Base-by-base conservation (phyloP, 306 rosid species). In the Chamaecrista fasciculata region DNA sequence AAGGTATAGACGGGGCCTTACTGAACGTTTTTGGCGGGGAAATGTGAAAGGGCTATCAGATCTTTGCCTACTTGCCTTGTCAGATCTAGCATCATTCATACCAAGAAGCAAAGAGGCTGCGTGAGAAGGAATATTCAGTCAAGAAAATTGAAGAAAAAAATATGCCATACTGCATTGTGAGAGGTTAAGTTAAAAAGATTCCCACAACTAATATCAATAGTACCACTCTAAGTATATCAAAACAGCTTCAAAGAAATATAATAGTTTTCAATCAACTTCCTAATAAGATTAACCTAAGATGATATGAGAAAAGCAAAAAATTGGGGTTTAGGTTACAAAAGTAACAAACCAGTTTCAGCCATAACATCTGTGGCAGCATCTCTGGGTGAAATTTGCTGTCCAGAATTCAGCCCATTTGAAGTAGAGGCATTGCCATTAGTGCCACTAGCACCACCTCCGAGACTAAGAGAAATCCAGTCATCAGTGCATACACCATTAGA, bases 11-110 rank as follows among this genome's bases (percentile, higher is more conserved):
- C 91, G 90, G 2, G 83, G 89, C 81, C 96, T 87, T 68, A 80
- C 97, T 53, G 99, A 94, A 70, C 99, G 95, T 79, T 87, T 95
- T 76, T 95, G 99, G 71, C 96, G 97, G 76, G 99, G 99, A 84
- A 91, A 89, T 26, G 97, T 82, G 91, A 95, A 85, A 12, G 97
- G 97, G 79, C 88, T 87, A 72, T 75, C 90, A 20, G 97, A 86
- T 76, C 96, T 81, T 72, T 73, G 87, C 79, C 86, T 84, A 69
- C 75, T 87, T 67, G 78, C 67, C 81, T 84, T 84, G 69, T 91
- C 96, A 64, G 94, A 76, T 84, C 88, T 70, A 59, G 70, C 94
- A 71, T 89, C 95, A 69, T 83, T 84, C 83, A 82, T 84, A 46
- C 96, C 96, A 69, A 81, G 95, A 78, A 84, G 87, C 82, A 91